Evolutionary conservation across 495 filamentous ascomycete genomes (phyloP).

Genomic region (Talaromyces liani): DNA sequence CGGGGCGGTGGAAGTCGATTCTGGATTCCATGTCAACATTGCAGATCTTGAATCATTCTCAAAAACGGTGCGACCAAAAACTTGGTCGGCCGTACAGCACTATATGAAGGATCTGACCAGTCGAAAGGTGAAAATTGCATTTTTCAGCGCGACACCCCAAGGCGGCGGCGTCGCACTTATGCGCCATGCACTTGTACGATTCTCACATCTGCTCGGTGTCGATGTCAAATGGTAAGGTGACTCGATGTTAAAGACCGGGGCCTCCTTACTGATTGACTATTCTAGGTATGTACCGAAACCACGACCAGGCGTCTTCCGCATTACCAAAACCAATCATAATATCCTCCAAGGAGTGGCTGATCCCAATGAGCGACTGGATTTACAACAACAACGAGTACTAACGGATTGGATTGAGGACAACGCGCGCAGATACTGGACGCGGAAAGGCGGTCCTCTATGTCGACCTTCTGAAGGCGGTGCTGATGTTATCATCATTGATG

Average conservation of each 20-base stretch:
- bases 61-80: neutral
- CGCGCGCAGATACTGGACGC: neutral
- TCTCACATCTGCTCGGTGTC: neutral
- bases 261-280: neutral
- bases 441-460: constrained; percentile 56
- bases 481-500: constrained; percentile 73
- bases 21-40: neutral
- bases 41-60: neutral
- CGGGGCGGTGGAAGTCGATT: neutral
- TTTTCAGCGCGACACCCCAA: neutral
- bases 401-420: neutral
- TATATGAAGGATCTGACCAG: neutral
- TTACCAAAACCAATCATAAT: constrained; percentile 87
- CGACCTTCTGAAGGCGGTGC: constrained; percentile 64
- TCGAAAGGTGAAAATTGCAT: neutral
- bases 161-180: neutral
- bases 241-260: neutral
- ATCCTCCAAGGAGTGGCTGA: constrained; percentile 61
- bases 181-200: neutral
- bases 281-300: constrained; percentile 71
- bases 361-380: neutral
- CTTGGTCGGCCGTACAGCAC: neutral
- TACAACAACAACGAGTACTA: neutral
- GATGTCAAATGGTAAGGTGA: neutral
- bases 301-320: constrained; percentile 72